Evolutionary conservation across 257 asterid genomes (phyloP).

Genomic region (Rubia yunnanensis): DNA sequence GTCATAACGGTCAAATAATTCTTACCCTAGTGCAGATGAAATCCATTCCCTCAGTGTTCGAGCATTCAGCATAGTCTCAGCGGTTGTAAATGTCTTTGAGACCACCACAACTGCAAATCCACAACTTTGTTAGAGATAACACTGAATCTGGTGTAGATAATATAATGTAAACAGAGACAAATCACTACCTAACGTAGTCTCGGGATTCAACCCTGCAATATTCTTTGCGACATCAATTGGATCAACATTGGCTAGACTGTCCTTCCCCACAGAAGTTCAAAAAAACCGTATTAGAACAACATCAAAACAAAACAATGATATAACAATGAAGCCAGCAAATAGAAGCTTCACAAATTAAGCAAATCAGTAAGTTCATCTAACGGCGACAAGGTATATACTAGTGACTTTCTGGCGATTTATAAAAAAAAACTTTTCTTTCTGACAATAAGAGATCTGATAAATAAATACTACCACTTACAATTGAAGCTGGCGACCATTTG

Average conservation of each 20-base stretch:
- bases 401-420: background rate
- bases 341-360: background rate
- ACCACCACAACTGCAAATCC: conserved; percentile 80
- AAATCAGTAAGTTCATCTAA: background rate
- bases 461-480: conserved; percentile 51
- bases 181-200: conserved; percentile 80
- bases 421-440: background rate
- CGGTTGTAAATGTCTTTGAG: conserved; percentile 95
- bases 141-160: background rate
- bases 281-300: conserved; percentile 1
- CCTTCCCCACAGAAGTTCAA: conserved; percentile 10
- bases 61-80: conserved; percentile 98
- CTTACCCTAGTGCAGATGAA: conserved; percentile 84
- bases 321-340: conserved; percentile 12
- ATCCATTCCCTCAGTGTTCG: conserved; percentile 98
- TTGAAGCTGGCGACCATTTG: conserved; percentile 77
- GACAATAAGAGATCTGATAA: background rate
- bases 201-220: conserved; percentile 79
- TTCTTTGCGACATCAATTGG: conserved; percentile 91
- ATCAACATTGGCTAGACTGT: conserved; percentile 97
- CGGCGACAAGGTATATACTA: background rate
- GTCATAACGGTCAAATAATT: background rate
- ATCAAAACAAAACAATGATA: conserved; percentile 6
- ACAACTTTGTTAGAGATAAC: conserved; percentile 9
- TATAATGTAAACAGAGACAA: conserved; percentile 5